A percentile compares a stretch with the other conserved stretches of the same genome.
phyloP scores from a whole-genome alignment of 345 rosid genomes.

The Camelina hispida region DNA sequence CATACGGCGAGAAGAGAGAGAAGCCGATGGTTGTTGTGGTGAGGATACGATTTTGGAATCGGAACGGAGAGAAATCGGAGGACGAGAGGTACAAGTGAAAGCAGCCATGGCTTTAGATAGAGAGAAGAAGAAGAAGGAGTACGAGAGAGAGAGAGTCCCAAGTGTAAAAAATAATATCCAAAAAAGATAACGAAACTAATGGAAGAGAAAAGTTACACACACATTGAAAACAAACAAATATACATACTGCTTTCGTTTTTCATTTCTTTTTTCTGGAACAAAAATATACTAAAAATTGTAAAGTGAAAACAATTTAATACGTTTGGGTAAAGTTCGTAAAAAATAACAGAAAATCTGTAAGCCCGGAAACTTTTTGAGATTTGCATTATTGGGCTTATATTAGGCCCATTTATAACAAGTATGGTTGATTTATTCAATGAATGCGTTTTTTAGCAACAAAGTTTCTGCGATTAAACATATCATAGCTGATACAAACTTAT shows the following conservation, averaged over 20 bases:
- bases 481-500: too few species aligned
- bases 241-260: too few species aligned
- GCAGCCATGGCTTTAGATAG: constrained; percentile 47
- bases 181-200: constrained; percentile 40
- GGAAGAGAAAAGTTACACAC: constrained; percentile 28
- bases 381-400: neutral
- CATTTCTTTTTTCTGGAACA: too few species aligned
- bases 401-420: neutral
- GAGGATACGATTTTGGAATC: constrained; percentile 24
- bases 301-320: too few species aligned
- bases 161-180: constrained; percentile 40
- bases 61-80: constrained; percentile 43
- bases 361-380: too few species aligned
- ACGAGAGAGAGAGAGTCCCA: constrained; percentile 29
- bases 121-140: constrained; percentile 6
- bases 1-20: constrained; percentile 37
- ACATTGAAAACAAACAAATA: too few species aligned
- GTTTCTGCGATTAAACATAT: too few species aligned
- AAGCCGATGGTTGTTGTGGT: constrained; percentile 30
- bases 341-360: too few species aligned
- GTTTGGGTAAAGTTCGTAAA: neutral
- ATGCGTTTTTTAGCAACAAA: too few species aligned
- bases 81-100: constrained; percentile 45
- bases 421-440: too few species aligned
- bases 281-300: too few species aligned